A percentile compares a stretch with the other conserved stretches of the same genome.
phyloP scores from a whole-genome alignment of 192 early-diverging fungal species.

The Podila epigama region DNA sequence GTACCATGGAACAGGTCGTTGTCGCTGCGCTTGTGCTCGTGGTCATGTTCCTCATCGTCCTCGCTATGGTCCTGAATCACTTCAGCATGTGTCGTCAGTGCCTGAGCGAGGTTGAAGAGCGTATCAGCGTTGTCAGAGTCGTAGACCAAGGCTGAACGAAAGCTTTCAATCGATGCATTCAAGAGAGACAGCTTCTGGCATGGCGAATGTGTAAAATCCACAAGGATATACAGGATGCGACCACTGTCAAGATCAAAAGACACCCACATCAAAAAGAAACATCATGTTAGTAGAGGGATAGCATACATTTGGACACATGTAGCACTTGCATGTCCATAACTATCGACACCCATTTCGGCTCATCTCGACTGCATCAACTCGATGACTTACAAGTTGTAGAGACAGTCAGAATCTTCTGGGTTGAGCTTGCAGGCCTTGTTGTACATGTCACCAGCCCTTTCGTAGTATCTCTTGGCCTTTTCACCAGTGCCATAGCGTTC shows the following conservation, averaged over 20 bases:
- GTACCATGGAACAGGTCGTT: constrained; percentile 50
- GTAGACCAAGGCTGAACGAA: constrained; percentile 54
- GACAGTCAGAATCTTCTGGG: constrained; percentile 60
- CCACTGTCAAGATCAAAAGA: too few species aligned
- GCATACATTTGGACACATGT: neutral
- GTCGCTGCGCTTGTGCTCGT: constrained; percentile 54
- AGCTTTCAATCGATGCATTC: constrained; percentile 58
- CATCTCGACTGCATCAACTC: too few species aligned
- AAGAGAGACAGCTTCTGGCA: constrained; percentile 56
- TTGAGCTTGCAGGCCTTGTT: constrained; percentile 63
- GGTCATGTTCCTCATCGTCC: constrained; percentile 57
- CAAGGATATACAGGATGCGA: constrained; percentile 63
- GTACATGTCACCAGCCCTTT: constrained; percentile 71
- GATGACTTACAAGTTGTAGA: constrained; percentile 73
- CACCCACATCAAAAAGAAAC: neutral
- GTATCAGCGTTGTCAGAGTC: constrained; percentile 66
- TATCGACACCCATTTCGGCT: too few species aligned
- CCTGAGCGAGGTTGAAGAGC: constrained; percentile 75
- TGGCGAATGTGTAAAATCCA: constrained; percentile 55
- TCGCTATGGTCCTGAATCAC: constrained; percentile 54
- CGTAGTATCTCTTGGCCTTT: constrained; percentile 73
- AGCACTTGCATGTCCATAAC: too few species aligned
- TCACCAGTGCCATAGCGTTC: constrained; percentile 73
- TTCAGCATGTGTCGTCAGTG: constrained; percentile 64
- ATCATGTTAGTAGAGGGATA: neutral